Base-by-base conservation (phyloP, 2,329 filamentous ascomycete genomes). In the Aspergillus ustus region DNA sequence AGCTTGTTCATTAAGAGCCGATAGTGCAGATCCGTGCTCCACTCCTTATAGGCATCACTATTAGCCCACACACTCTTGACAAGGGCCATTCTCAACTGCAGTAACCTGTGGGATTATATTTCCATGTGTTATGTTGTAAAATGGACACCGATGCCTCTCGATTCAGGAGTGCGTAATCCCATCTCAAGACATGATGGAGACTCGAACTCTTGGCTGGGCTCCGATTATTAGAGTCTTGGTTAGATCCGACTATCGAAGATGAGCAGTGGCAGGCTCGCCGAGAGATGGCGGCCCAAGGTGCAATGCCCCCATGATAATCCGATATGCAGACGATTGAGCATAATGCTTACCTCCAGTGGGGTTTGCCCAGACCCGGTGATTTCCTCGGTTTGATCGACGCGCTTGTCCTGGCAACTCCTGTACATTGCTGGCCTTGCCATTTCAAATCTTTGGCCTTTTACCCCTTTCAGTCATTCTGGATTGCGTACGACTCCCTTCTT, bases 31-130 rank as follows among this genome's bases (percentile, higher is more conserved):
- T 60, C 57, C 37, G 13, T 8, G 45, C 34, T 55, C 57, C 52
- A 60, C 57, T 50, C 45, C 25, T 25, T n/a, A 22, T 52, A 60
- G 57, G 57, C 57, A 60, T 60, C 52, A 60, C 31, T 29, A 60
- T 60, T 55, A 40, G 51, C 57, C 57, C 55, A 45, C 48, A 17
- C 15, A 22, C 25, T 20, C 34, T 43, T 43, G 29, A 44, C 46
- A 48, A 37, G 43, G 28, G 25, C 20, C 6, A 34, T 20, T 46
- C 20, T 37, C n/a, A 25, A 43, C 13, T n/a, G 17, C 20, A 17
- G 20, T 17, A 28, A 13, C 13, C 11, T 19, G 19, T 34, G 29
- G n/a, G 44, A 11, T n/a, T 43, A 29, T 57, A 6, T 50, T 22
- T 15, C 15, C 19, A 19, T 53, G 37, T 31, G n/a, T 19, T 31